A percentile compares a stretch with the other conserved stretches of the same genome.
Evolutionary conservation across 2,329 filamentous ascomycete species (phyloP).

Genomic region (Ascochyta rabiei): DNA sequence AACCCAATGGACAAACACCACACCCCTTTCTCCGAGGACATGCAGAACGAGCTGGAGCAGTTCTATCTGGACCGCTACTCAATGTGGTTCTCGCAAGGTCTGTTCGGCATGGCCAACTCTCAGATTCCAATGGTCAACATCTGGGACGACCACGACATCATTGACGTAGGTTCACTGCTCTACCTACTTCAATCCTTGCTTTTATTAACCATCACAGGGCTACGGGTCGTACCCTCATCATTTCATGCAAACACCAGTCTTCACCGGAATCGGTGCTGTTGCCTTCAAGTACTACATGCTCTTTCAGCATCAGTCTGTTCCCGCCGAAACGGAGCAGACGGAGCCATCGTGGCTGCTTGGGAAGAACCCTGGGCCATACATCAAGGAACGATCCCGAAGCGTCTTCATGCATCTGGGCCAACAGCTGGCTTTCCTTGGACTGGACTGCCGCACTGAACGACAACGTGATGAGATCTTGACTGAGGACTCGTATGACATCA

Average conservation of each 20-base stretch:
- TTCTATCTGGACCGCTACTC: conserved; percentile 90
- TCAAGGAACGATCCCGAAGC: conserved; percentile 82
- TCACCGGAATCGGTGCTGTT: conserved; percentile 85
- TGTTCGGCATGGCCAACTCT: conserved; percentile 89
- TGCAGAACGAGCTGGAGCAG: conserved; percentile 85
- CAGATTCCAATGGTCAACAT: conserved; percentile 99
- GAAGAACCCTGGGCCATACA: conserved; percentile 81
- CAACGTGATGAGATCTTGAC: conserved; percentile 81
- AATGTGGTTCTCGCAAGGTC: conserved; percentile 94
- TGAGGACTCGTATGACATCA: conserved; percentile 80
- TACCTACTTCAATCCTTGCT: conserved; percentile 59
- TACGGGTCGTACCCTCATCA: conserved; percentile 91
- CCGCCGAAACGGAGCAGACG: conserved; percentile 76
- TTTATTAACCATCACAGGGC: conserved; percentile 59
- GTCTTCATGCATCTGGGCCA: conserved; percentile 83
- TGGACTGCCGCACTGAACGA: conserved; percentile 91
- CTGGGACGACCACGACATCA: conserved; percentile 83
- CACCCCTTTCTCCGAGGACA: conserved; percentile 75
- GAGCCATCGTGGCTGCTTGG: conserved; percentile 95
- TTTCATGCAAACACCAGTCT: conserved; percentile 89
- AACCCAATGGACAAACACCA: conserved; percentile 81
- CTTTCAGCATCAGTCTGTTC: conserved; percentile 92
- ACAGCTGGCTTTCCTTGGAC: conserved; percentile 78
- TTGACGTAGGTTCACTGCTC: conserved; percentile 48
- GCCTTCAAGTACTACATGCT: conserved; percentile 99